These are phyloP conservation scores for Escallonia rubra DNA, from an alignment of 129 eudicot genomes.

Conservation along the genomic window DNA sequence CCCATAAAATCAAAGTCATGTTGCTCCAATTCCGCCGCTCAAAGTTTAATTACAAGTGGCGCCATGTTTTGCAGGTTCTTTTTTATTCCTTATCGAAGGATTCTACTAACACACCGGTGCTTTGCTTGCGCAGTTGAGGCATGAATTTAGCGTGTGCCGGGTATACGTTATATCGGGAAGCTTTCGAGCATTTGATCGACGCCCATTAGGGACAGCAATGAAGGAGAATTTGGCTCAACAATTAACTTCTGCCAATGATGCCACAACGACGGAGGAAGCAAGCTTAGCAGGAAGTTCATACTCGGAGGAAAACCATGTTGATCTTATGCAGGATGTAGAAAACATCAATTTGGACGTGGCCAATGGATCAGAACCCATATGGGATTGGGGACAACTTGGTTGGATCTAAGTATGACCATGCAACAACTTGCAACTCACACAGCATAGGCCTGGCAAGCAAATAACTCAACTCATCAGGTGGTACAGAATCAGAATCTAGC, in stretches of 20 bases:
- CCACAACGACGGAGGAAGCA: neutral
- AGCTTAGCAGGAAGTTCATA: neutral
- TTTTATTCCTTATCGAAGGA: neutral
- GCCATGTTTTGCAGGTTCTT: too few relatives aligned
- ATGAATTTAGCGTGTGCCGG: slow-evolving; percentile 59
- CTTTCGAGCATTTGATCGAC: slow-evolving; percentile 61
- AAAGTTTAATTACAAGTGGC: too few relatives aligned
- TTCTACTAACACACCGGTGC: neutral
- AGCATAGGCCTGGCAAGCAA: too few relatives aligned
- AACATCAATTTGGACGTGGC: neutral
- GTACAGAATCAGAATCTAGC: too few relatives aligned
- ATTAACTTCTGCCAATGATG: neutral
- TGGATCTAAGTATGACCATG: neutral
- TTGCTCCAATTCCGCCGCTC: too few relatives aligned
- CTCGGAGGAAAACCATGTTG: neutral
- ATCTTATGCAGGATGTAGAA: neutral
- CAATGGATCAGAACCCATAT: neutral
- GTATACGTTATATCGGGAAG: slow-evolving; percentile 67
- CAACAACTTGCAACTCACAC: too few relatives aligned
- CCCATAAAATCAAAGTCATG: too few relatives aligned
- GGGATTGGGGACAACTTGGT: neutral
- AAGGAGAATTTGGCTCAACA: neutral
- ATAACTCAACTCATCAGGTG: too few relatives aligned
- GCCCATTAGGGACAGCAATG: slow-evolving; percentile 32
- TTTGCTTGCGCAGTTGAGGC: slow-evolving; percentile 43